Percentiles rank a stretch among this genome's conserved stretches.
phyloP scores from a whole-genome alignment of 2,329 filamentous ascomycete species.

The Amphichorda felina region DNA sequence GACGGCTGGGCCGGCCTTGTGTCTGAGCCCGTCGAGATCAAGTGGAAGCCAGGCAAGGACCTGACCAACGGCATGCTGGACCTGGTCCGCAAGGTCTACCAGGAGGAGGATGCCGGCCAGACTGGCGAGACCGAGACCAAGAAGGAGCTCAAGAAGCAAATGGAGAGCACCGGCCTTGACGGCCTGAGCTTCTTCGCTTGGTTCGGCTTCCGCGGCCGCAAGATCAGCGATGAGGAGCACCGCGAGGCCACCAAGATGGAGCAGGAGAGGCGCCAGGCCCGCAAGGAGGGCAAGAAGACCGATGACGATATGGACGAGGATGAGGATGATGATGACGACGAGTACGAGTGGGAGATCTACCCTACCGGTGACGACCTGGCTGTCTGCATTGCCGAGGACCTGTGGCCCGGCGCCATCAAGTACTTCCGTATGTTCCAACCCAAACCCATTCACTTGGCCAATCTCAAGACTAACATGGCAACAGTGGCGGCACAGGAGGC shows the following conservation, averaged over 20 bases:
- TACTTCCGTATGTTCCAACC: slow-evolving; percentile 65
- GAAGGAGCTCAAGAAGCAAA: slow-evolving; percentile 40
- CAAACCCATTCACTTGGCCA: neutral
- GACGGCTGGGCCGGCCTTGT: slow-evolving; percentile 67
- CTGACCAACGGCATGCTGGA: slow-evolving; percentile 70
- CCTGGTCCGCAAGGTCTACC: slow-evolving; percentile 57
- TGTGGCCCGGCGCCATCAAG: slow-evolving; percentile 80
- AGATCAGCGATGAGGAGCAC: slow-evolving; percentile 63
- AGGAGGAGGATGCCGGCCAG: slow-evolving; percentile 39
- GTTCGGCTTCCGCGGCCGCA: slow-evolving; percentile 68
- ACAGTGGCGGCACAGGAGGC: slow-evolving; percentile 48
- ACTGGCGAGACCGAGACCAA: slow-evolving; percentile 32
- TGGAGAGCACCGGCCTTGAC: slow-evolving; percentile 48
- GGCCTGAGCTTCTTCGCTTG: slow-evolving; percentile 76
- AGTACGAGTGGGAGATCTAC: slow-evolving; percentile 71
- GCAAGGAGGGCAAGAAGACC: slow-evolving; percentile 37
- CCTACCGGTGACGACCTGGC: slow-evolving; percentile 78
- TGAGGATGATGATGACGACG: slow-evolving; percentile 49
- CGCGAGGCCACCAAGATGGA: slow-evolving; percentile 48
- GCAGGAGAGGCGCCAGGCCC: slow-evolving; percentile 38
- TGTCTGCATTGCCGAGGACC: slow-evolving; percentile 68
- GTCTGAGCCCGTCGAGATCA: slow-evolving; percentile 77
- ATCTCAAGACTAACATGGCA: slow-evolving; percentile 19
- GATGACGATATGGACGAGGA: slow-evolving; percentile 35
- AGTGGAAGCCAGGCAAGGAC: slow-evolving; percentile 75